Percentiles rank a stretch among this genome's conserved stretches.
Conservation (phyloP, 306 rosid species). For the Malus orientalis region DNA sequence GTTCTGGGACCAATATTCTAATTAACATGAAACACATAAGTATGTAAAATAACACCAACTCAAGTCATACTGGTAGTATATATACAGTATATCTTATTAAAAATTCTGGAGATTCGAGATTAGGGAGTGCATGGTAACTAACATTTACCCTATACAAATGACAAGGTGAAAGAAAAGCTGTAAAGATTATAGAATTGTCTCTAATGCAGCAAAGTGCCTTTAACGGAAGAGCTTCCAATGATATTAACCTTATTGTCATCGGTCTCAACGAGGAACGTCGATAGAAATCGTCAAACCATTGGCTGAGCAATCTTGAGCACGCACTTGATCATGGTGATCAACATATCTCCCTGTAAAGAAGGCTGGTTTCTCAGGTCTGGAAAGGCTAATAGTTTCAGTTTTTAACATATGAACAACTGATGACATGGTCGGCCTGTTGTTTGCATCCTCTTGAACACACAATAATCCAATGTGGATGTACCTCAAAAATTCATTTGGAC, state of each 20-base stretch:
- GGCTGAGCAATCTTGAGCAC: constrained; percentile 9
- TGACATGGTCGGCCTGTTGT: constrained; percentile 28
- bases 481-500: neutral
- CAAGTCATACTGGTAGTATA: too few species aligned
- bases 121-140: too few species aligned
- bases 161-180: too few species aligned
- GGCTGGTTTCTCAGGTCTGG: constrained; percentile 3
- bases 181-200: too few species aligned
- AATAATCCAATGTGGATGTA: constrained; percentile 19
- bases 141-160: too few species aligned
- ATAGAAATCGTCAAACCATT: constrained; percentile 16
- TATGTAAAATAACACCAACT: too few species aligned
- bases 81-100: too few species aligned
- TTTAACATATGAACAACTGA: constrained; percentile 7
- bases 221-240: neutral
- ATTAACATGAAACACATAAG: too few species aligned
- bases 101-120: too few species aligned
- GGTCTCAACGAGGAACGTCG: neutral
- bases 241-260: neutral
- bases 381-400: neutral
- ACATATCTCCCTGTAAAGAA: neutral
- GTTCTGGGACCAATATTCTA: too few species aligned
- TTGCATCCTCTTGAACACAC: constrained; percentile 26
- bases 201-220: too few species aligned
- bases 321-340: neutral